Evolutionary conservation across 2,329 filamentous ascomycete genomes (phyloP), one percentile per base, ranked within the genome.

Genomic region (Dactylellina parvicollis): DNA sequence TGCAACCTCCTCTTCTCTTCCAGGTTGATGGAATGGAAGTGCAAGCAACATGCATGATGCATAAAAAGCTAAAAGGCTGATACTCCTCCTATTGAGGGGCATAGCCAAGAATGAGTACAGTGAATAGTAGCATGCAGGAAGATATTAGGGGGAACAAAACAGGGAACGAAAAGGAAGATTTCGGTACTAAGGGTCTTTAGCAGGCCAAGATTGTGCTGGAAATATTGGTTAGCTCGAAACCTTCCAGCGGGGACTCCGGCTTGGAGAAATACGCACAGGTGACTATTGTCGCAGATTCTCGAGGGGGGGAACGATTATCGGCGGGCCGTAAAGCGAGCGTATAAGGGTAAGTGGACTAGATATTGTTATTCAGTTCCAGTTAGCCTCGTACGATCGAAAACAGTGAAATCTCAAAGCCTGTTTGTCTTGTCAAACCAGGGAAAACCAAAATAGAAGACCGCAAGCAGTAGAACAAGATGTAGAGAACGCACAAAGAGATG

Each of bases 281-380:
- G 28, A 72, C 50, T 57, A 72, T 46, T 4, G 42, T 24, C 16
- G 52, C 66, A 47, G 56, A 64, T 26, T 46, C 50, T 22, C 28
- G 42, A 38, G 67, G 67, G 38, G 59, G 67, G 54, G 67, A 42
- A 34, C 46, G 59, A 47, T 72, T 42, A 24, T 64, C 40, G 24
- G 49, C 44, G 36, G 67, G 52, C 32, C 67, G 67, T 42, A 72
- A 64, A 65, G 67, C 67, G 36, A 65, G 67, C 14, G 67, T 72
- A 55, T 60, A 60, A 32, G 67, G 67, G 54, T 72, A 72, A n/a
- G 59, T 60, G 38, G 59, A 72, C 67, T 72, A 64, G 14, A 64
- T 20, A 34, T 10, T 28, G 2, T 22, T 34, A 67, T 14, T n/a
- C 9, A 30, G 9, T 28, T 59, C 44, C 9, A 30, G 57, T 71